A percentile compares a stretch with the other conserved stretches of the same genome.
These are phyloP conservation scores for Xerocomellus intermedius DNA, from an alignment of 768 basidiomycete genomes.

Conservation along the genomic window DNA sequence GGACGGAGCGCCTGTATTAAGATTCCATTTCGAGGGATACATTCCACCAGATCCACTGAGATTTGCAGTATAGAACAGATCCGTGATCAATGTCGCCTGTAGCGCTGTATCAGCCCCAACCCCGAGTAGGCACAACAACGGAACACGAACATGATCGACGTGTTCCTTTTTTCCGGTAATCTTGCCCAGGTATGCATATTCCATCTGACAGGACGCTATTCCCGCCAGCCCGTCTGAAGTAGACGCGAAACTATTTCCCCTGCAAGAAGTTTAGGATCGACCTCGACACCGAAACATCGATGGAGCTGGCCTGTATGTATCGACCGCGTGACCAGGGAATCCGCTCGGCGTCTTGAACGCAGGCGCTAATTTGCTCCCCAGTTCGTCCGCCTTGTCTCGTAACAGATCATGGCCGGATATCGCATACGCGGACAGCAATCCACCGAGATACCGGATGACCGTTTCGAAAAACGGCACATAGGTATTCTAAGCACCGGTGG, in stretches of 20 bases:
- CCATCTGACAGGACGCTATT: slow-evolving; percentile 76
- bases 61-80: slow-evolving; percentile 46
- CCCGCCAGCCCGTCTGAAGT: slow-evolving; percentile 58
- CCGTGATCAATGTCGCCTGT: slow-evolving; percentile 51
- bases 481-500: slow-evolving; percentile 21
- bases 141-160: slow-evolving; percentile 48
- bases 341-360: slow-evolving; percentile 72
- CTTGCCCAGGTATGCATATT: slow-evolving; percentile 82
- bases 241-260: background rate
- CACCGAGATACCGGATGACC: slow-evolving; percentile 86
- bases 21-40: slow-evolving; percentile 59
- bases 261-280: background rate
- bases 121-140: background rate
- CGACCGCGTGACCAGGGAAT: slow-evolving; percentile 66
- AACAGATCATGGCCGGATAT: slow-evolving; percentile 63
- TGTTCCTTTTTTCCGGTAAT: slow-evolving; percentile 68
- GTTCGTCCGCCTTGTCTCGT: slow-evolving; percentile 70
- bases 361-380: slow-evolving; percentile 65
- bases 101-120: background rate
- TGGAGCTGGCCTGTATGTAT: slow-evolving; percentile 54
- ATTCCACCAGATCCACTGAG: slow-evolving; percentile 52
- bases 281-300: background rate
- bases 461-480: slow-evolving; percentile 72
- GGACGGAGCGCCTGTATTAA: slow-evolving; percentile 42
- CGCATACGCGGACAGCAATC: slow-evolving; percentile 78